phyloP scores from a whole-genome alignment of 1,284 basidiomycete genomes.

The Mycosarcoma maydis region DNA sequence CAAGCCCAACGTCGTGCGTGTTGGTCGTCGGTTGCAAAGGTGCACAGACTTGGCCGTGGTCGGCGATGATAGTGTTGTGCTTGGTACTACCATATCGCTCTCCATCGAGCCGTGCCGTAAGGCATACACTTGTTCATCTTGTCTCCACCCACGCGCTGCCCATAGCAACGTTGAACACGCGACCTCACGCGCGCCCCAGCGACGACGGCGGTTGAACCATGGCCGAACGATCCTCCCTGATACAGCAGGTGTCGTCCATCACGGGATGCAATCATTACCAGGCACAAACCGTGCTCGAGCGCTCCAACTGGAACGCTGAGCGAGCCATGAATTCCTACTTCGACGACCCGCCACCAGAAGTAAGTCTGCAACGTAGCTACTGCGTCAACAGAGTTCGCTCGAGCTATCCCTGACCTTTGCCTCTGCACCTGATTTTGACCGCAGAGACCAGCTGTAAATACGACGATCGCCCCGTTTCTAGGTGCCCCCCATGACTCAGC shows the following conservation, averaged over 20 bases:
- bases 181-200: no score
- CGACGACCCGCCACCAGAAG: conserved; percentile 46
- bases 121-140: neutral
- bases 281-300: conserved; percentile 26
- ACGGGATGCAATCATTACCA: conserved; percentile 41
- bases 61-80: neutral
- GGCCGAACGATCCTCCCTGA: conserved; percentile 15
- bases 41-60: neutral
- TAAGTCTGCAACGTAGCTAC: conserved; percentile 1
- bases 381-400: neutral
- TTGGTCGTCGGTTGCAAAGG: neutral
- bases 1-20: neutral
- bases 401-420: neutral
- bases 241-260: conserved; percentile 39
- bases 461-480: conserved; percentile 21
- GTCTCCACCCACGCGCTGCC: neutral
- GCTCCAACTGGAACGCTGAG: conserved; percentile 32
- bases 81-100: neutral
- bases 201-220: conserved; percentile 12
- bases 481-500: neutral
- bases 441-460: conserved; percentile 7
- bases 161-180: no score
- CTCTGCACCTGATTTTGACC: neutral
- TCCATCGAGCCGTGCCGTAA: neutral
- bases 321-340: conserved; percentile 41